Evolutionary conservation across 2,329 filamentous ascomycete species (phyloP).

Genomic region (Macrophomina tecta): DNA sequence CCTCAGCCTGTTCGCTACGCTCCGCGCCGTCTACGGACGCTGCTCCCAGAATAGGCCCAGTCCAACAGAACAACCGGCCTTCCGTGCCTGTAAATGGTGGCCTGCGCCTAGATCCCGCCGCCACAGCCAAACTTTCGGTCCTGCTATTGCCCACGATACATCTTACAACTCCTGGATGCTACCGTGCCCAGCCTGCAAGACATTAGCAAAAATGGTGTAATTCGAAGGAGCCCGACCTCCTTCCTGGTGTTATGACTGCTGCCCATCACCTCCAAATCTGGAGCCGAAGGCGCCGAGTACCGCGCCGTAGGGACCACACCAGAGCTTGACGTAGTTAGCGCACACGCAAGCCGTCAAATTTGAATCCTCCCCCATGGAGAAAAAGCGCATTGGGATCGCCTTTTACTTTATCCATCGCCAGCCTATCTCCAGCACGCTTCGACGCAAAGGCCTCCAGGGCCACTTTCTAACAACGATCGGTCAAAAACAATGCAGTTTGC

Average conservation of each 20-base stretch:
- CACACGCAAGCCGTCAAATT: neutral
- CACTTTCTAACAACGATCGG: neutral
- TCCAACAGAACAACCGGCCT: neutral
- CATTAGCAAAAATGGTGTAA: constrained; percentile 18
- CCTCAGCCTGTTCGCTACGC: constrained; percentile 15
- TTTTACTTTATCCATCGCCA: neutral
- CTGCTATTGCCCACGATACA: constrained; percentile 10
- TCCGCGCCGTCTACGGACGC: neutral
- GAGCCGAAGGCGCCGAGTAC: constrained; percentile 21
- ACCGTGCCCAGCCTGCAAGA: constrained; percentile 18
- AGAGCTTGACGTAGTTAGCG: neutral
- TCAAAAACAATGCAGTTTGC: neutral
- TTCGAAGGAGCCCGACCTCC: neutral
- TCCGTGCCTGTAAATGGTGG: constrained; percentile 10
- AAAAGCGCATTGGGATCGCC: neutral
- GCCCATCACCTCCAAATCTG: neutral
- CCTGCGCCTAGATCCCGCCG: constrained; percentile 9
- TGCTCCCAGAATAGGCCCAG: neutral
- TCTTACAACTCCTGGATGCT: neutral
- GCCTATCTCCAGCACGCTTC: neutral
- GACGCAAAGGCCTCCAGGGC: neutral
- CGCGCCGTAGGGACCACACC: constrained; percentile 9
- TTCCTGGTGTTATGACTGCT: neutral
- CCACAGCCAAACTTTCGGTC: constrained; percentile 11
- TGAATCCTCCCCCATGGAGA: neutral